Percentiles rank a stretch among this genome's conserved stretches.
Conservation (phyloP, 257 asterid genomes). For the Lithospermum erythrorhizon region DNA sequence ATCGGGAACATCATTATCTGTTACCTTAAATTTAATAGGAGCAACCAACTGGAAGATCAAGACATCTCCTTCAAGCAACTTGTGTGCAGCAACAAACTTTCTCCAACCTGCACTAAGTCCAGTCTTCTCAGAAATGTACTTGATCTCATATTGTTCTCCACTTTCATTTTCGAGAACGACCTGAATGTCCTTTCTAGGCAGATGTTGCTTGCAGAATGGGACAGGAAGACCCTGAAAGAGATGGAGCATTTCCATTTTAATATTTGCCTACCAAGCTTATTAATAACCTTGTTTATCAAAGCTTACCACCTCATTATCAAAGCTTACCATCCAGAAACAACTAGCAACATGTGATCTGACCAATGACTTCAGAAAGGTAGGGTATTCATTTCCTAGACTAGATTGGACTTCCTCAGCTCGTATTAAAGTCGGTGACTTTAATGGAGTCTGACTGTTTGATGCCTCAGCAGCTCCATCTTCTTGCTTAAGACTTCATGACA, state of each 20-base stretch:
- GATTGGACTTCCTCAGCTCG: slow-evolving; percentile 63
- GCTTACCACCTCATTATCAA: slow-evolving; percentile 11
- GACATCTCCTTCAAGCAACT: slow-evolving; percentile 78
- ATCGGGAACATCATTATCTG: background rate
- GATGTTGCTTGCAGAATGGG: slow-evolving; percentile 66
- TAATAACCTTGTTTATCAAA: background rate
- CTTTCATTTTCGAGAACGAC: slow-evolving; percentile 51
- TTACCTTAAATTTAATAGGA: slow-evolving; percentile 67
- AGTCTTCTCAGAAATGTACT: slow-evolving; percentile 66
- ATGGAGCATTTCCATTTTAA: slow-evolving; percentile 15
- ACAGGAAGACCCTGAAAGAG: slow-evolving; percentile 64
- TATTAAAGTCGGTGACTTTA: slow-evolving; percentile 43
- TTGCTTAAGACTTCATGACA: slow-evolving; percentile 39
- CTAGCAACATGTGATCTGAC: slow-evolving; percentile 75
- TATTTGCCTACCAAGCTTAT: slow-evolving; percentile 8
- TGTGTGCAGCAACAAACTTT: slow-evolving; percentile 64
- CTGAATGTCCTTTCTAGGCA: slow-evolving; percentile 47
- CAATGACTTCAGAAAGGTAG: slow-evolving; percentile 38
- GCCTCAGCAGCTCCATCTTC: slow-evolving; percentile 25
- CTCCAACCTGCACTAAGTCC: slow-evolving; percentile 98
- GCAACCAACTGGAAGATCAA: slow-evolving; percentile 51
- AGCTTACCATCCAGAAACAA: slow-evolving; percentile 77
- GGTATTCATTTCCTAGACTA: slow-evolving; percentile 42
- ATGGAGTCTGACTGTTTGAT: slow-evolving; percentile 22
- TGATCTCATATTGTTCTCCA: slow-evolving; percentile 57